Percentiles rank a stretch among this genome's conserved stretches.
Conservation (phyloP, 2,329 filamentous ascomycete genomes). For the Lasiodiplodia citricola region DNA sequence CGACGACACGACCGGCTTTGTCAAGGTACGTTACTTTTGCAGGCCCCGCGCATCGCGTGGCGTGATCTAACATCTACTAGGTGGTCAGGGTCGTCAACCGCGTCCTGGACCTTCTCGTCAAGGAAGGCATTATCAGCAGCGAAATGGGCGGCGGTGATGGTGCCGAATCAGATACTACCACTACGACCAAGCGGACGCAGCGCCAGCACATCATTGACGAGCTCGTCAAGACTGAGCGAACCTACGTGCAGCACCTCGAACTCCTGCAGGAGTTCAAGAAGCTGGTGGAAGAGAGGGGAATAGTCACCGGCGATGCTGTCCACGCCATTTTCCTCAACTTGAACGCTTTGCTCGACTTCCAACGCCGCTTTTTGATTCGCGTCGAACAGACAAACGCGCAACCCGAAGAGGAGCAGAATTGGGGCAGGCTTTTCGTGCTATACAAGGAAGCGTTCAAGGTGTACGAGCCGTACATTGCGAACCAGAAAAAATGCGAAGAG, state of each 20-base stretch:
- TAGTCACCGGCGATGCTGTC: conserved; percentile 85
- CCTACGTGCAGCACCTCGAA: conserved; percentile 96
- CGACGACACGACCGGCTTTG: conserved; percentile 94
- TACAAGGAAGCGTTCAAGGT: conserved; percentile 89
- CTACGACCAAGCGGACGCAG: conserved; percentile 66
- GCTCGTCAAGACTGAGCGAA: conserved; percentile 91
- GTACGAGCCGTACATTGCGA: conserved; percentile 96
- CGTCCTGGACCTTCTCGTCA: conserved; percentile 84
- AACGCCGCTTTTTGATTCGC: conserved; percentile 90
- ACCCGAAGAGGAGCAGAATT: conserved; percentile 77
- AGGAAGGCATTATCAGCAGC: conserved; percentile 70
- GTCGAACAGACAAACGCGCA: conserved; percentile 94
- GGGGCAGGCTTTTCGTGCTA: conserved; percentile 88
- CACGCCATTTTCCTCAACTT: conserved; percentile 97
- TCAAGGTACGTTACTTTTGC: conserved; percentile 67
- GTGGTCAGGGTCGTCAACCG: conserved; percentile 91
- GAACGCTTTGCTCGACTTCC: conserved; percentile 92
- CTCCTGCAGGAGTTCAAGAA: conserved; percentile 93
- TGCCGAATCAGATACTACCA: conserved; percentile 38
- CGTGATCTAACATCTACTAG: conserved; percentile 44
- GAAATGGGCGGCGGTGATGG: conserved; percentile 50
- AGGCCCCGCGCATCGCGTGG: conserved; percentile 3
- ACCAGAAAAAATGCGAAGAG: conserved; percentile 87
- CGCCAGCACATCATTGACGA: conserved; percentile 91
- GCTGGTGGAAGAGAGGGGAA: conserved; percentile 82